Percentiles rank a stretch among this genome's conserved stretches.
These are phyloP conservation scores for Rhododendron griersonianum DNA, from an alignment of 148 eudicot genomes.

Conservation along the genomic window DNA sequence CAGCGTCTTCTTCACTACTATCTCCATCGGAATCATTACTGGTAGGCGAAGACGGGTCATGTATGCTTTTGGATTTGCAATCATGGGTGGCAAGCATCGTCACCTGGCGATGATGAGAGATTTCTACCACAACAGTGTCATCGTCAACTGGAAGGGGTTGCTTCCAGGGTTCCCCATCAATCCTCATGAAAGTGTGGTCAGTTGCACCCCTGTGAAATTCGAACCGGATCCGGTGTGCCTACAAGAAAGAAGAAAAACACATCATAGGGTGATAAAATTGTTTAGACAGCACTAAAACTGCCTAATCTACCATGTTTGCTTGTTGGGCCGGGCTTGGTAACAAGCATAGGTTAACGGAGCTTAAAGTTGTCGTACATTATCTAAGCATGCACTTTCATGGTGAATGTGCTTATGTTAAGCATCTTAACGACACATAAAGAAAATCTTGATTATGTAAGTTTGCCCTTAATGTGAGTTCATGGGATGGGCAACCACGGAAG, in stretches of 20 bases:
- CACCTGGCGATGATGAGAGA: conserved; percentile 75
- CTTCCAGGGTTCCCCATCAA: conserved; percentile 98
- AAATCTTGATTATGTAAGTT: not conserved
- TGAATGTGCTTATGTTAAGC: not conserved
- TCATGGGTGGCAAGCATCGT: conserved; percentile 72
- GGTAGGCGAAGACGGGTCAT: conserved; percentile 35
- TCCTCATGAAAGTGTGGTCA: conserved; percentile 84
- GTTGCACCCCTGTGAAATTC: conserved; percentile 81
- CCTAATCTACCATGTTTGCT: not conserved
- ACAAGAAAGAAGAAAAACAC: not conserved
- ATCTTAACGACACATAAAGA: not conserved
- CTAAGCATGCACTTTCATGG: not conserved
- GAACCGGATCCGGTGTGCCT: conserved; percentile 73
- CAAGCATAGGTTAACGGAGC: not conserved
- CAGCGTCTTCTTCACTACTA: conserved; percentile 37
- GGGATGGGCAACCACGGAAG: not conserved
- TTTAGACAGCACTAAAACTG: not conserved
- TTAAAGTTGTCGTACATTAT: not conserved
- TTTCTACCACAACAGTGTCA: conserved; percentile 78
- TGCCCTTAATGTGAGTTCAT: not conserved
- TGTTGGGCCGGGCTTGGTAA: not conserved
- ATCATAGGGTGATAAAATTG: not conserved
- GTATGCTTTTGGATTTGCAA: conserved; percentile 55
- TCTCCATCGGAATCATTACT: conserved; percentile 27
- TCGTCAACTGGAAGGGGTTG: conserved; percentile 82